Percentiles rank a stretch among this genome's conserved stretches.
Evolutionary conservation across 2,329 filamentous ascomycete species (phyloP).

Genomic region (Colletotrichum orbiculare): DNA sequence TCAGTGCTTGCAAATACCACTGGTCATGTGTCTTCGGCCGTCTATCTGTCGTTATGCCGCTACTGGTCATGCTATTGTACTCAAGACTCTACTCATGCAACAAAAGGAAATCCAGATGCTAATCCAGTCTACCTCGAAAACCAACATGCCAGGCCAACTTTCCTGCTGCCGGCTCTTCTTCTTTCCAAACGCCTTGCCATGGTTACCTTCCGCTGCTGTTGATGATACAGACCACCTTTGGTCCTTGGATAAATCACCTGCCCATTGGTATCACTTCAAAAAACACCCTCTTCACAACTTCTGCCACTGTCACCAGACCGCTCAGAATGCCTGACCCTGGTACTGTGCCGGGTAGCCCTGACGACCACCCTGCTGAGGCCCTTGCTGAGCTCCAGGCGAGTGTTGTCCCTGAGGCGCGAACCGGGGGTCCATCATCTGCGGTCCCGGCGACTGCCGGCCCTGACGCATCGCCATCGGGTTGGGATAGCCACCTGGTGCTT

Average conservation of each 20-base stretch:
- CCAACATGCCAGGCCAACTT: slow-evolving; percentile 15
- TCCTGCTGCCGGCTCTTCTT: slow-evolving; percentile 10
- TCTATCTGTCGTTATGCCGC: slow-evolving; percentile 27
- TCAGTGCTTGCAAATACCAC: background rate
- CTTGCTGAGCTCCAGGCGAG: slow-evolving; percentile 32
- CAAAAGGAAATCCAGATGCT: slow-evolving; percentile 22
- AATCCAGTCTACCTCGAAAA: slow-evolving; percentile 13
- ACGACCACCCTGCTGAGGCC: slow-evolving; percentile 29
- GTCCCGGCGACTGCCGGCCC: slow-evolving; percentile 40
- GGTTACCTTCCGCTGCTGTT: slow-evolving; percentile 11
- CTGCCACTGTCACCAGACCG: background rate
- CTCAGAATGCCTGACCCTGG: slow-evolving; percentile 47
- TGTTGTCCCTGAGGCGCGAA: slow-evolving; percentile 40
- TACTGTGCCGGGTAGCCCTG: slow-evolving; percentile 40
- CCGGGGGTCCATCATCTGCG: slow-evolving; percentile 42
- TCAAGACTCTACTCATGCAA: slow-evolving; percentile 20
- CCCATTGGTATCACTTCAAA: background rate
- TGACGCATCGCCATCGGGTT: slow-evolving; percentile 43
- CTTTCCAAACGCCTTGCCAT: slow-evolving; percentile 27
- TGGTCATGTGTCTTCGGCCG: slow-evolving; percentile 25
- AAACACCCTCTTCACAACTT: background rate
- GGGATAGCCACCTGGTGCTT: slow-evolving; percentile 22
- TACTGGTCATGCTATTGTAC: slow-evolving; percentile 22
- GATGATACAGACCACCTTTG: background rate
- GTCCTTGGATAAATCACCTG: slow-evolving; percentile 4